Conservation (phyloP, 768 basidiomycete genomes). For the Boletus rufocinnamomeus region DNA sequence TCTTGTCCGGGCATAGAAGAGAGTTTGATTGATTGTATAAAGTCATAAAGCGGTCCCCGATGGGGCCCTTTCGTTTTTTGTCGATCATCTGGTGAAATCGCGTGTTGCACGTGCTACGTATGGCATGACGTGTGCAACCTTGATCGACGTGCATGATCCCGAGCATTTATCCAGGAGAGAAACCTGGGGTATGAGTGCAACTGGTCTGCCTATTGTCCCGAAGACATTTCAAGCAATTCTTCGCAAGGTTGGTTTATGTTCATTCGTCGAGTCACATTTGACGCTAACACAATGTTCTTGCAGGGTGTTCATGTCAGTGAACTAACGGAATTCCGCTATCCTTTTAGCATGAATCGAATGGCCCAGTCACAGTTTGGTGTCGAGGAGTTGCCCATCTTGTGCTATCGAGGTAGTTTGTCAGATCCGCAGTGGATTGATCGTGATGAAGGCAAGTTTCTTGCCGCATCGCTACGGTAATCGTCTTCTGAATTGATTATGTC, state of each 20-base stretch:
- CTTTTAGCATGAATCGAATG: not conserved
- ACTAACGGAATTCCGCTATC: constrained; percentile 17
- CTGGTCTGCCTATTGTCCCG: constrained; percentile 7
- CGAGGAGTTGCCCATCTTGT: not conserved
- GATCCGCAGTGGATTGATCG: constrained; percentile 16
- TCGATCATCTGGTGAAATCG: constrained; percentile 47
- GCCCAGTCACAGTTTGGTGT: constrained; percentile 5
- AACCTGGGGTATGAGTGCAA: constrained; percentile 2
- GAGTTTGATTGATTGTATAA: not conserved
- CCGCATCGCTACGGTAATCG: not conserved
- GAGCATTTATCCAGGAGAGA: constrained; percentile 15
- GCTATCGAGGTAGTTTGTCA: constrained; percentile 14
- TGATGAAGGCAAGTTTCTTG: not conserved
- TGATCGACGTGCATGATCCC: not conserved
- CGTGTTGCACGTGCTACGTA: constrained; percentile 49
- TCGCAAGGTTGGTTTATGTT: constrained; percentile 3
- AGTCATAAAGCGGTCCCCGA: constrained; percentile 51
- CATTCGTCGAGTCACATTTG: not conserved
- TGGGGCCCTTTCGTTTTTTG: constrained; percentile 40
- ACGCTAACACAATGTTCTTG: not conserved
- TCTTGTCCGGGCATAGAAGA: not conserved
- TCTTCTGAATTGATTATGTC: not conserved
- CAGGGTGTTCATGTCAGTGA: constrained; percentile 16
- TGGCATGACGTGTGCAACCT: constrained; percentile 50
- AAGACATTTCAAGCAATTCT: constrained; percentile 9